Conservation (phyloP, 345 rosid genomes). For the Syzygium aqueum region DNA sequence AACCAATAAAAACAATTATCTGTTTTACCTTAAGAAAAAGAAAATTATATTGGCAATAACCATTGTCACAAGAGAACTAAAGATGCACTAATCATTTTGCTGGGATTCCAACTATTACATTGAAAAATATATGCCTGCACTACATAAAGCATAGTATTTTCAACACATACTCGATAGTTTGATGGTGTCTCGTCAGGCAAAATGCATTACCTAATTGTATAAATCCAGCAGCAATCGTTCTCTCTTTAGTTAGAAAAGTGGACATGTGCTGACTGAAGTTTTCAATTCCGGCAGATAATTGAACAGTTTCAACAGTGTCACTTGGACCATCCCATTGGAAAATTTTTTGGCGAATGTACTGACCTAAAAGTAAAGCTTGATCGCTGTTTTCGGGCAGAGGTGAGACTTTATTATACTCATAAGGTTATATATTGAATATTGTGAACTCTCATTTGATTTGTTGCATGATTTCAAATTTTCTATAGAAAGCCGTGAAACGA, state of each 20-base stretch:
- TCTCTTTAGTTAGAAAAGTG: background rate
- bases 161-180: background rate
- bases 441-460: background rate
- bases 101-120: background rate
- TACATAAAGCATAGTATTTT: background rate
- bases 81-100: background rate
- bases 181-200: background rate
- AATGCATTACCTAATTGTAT: background rate
- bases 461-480: background rate
- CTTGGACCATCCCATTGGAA: conserved; percentile 67
- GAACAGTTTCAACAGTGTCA: conserved; percentile 90
- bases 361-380: conserved; percentile 77
- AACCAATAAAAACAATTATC: background rate
- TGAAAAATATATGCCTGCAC: background rate
- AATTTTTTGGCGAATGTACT: conserved; percentile 86
- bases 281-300: conserved; percentile 40
- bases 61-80: background rate
- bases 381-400: conserved; percentile 82
- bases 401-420: conserved; percentile 4
- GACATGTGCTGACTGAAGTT: background rate
- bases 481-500: conserved; percentile 82
- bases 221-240: background rate
- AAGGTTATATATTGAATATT: background rate
- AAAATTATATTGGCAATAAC: background rate
- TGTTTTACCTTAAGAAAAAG: background rate